These are phyloP conservation scores for Pelargonium cotyledonis DNA, from an alignment of 441 rosid species.

Conservation along the genomic window DNA sequence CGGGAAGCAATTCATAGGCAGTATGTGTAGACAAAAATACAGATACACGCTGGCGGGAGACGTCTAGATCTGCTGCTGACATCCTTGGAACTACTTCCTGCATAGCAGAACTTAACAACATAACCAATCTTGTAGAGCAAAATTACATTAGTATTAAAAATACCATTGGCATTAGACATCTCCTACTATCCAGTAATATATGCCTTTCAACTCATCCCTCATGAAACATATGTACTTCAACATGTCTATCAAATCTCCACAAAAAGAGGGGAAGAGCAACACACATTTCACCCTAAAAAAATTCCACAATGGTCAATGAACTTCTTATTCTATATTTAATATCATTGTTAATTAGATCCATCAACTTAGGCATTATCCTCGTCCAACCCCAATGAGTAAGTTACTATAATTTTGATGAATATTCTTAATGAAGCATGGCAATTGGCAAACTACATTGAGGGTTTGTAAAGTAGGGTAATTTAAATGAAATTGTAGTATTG, in stretches of 20 bases:
- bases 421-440: not conserved
- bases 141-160: not conserved
- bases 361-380: too few relatives aligned
- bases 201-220: not conserved
- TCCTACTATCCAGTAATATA: not conserved
- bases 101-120: conserved; percentile 33
- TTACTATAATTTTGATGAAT: too few relatives aligned
- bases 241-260: not conserved
- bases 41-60: conserved; percentile 46
- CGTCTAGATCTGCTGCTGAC: conserved; percentile 38
- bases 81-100: conserved; percentile 37
- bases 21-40: conserved; percentile 43
- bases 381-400: too few relatives aligned
- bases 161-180: not conserved
- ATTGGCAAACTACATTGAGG: not conserved
- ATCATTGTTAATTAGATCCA: too few relatives aligned
- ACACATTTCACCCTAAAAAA: too few relatives aligned
- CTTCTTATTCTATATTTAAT: too few relatives aligned
- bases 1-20: conserved; percentile 63
- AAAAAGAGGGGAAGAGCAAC: too few relatives aligned
- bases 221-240: not conserved
- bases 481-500: not conserved
- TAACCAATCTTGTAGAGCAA: conserved; percentile 17
- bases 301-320: too few relatives aligned
- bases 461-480: not conserved